Percentiles rank a stretch among this genome's conserved stretches.
Evolutionary conservation across 306 rosid genomes (phyloP).

Genomic region (Inga laurina): DNA sequence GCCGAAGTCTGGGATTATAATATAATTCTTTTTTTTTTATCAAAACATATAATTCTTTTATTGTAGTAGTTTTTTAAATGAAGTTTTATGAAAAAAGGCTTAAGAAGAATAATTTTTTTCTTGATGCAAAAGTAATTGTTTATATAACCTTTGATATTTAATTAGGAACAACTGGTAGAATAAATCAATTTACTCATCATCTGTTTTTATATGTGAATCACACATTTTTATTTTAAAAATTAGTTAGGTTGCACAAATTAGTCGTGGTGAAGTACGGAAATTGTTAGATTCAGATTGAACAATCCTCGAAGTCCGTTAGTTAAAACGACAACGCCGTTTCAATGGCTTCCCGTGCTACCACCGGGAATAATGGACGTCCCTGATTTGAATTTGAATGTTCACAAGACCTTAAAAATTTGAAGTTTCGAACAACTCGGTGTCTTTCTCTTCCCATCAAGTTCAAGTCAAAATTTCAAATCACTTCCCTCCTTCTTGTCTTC

Average conservation of each 20-base stretch:
- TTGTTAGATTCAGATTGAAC: neutral
- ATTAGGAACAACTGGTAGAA: too few relatives aligned
- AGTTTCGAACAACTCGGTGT: neutral
- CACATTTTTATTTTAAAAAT: too few relatives aligned
- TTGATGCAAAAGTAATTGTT: too few relatives aligned
- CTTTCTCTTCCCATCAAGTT: neutral
- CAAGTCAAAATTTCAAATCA: conserved; percentile 34
- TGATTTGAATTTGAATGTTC: conserved; percentile 18
- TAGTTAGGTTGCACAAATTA: neutral
- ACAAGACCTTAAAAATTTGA: neutral
- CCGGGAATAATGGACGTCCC: conserved; percentile 4
- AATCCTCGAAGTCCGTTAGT: neutral
- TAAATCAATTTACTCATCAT: neutral
- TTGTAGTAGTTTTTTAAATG: too few relatives aligned
- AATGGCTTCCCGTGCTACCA: neutral
- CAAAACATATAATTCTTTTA: too few relatives aligned
- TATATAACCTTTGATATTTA: too few relatives aligned
- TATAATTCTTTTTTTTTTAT: too few relatives aligned
- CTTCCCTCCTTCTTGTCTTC: conserved; percentile 37
- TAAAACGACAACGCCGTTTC: neutral
- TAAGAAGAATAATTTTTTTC: too few relatives aligned
- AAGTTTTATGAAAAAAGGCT: too few relatives aligned
- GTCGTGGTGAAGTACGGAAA: neutral
- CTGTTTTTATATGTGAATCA: too few relatives aligned
- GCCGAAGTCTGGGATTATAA: too few relatives aligned